These are phyloP conservation scores for Candida chauliodis DNA, from an alignment of 805 yeast genomes.

Conservation along the genomic window DNA sequence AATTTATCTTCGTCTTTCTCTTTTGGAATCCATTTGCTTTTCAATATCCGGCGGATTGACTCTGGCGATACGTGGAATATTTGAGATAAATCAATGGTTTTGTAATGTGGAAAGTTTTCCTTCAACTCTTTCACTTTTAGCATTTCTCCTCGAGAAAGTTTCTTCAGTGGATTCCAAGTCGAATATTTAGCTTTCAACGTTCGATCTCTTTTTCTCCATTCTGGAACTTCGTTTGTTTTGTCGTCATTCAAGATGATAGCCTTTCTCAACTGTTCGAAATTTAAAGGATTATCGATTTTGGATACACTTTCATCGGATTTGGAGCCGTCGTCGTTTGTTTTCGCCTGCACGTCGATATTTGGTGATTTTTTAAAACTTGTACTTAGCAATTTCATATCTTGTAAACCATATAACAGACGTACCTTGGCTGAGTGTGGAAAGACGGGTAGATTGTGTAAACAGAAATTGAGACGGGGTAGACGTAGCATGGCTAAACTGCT, in stretches of 20 bases:
- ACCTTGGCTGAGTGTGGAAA: too few species aligned
- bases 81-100: constrained; percentile 55
- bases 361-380: too few species aligned
- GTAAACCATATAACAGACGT: too few species aligned
- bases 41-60: constrained; percentile 73
- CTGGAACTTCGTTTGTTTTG: constrained; percentile 23
- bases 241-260: neutral
- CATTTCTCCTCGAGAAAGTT: constrained; percentile 66
- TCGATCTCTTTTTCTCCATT: constrained; percentile 69
- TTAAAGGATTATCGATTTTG: too few species aligned
- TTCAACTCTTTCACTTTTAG: constrained; percentile 58
- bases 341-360: too few species aligned
- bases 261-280: too few species aligned
- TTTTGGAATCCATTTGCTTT: constrained; percentile 71
- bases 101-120: constrained; percentile 55
- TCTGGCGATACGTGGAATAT: constrained; percentile 75
- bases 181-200: constrained; percentile 61
- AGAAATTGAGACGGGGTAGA: too few species aligned
- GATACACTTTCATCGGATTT: too few species aligned
- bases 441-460: too few species aligned
- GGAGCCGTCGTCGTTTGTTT: too few species aligned
- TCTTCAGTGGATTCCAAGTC: constrained; percentile 67
- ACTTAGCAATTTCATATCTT: too few species aligned
- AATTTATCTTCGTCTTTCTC: constrained; percentile 47
- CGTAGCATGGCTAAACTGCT: too few species aligned